These are phyloP conservation scores for Diatrype stigma DNA, from an alignment of 2,329 filamentous ascomycete species.

Conservation along the genomic window DNA sequence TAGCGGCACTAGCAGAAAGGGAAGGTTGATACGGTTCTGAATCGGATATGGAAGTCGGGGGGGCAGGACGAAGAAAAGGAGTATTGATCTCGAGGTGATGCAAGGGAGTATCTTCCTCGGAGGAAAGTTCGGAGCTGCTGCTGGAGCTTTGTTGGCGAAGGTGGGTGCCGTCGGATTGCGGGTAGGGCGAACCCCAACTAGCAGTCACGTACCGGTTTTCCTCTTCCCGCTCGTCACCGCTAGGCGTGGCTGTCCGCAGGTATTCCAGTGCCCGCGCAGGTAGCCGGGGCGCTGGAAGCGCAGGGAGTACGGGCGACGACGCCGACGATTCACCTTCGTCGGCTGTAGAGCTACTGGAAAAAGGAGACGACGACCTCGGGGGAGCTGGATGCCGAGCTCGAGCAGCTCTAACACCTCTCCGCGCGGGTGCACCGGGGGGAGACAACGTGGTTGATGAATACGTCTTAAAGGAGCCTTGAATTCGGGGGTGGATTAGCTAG, in stretches of 20 bases:
- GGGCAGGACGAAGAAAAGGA: constrained; percentile 56
- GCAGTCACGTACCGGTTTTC: constrained; percentile 59
- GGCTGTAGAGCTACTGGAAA: constrained; percentile 60
- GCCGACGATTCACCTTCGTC: constrained; percentile 46
- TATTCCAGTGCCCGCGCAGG: constrained; percentile 52
- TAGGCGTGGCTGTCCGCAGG: constrained; percentile 44
- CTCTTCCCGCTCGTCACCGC: constrained; percentile 23
- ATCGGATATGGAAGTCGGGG: constrained; percentile 36
- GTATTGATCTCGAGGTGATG: constrained; percentile 60
- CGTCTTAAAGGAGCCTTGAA: constrained; percentile 48
- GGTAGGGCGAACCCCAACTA: constrained; percentile 90
- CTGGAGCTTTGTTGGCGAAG: constrained; percentile 49
- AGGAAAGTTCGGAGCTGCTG: constrained; percentile 55
- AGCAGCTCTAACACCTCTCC: constrained; percentile 46
- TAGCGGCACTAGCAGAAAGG: constrained; percentile 47
- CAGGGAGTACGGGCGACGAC: constrained; percentile 54
- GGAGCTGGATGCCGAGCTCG: constrained; percentile 31
- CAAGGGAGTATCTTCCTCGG: constrained; percentile 53
- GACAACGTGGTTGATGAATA: constrained; percentile 47
- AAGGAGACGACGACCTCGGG: constrained; percentile 49
- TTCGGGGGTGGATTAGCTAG: neutral
- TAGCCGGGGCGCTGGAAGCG: constrained; percentile 55
- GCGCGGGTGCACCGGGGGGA: constrained; percentile 59
- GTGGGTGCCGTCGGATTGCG: constrained; percentile 53
- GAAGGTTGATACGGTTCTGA: constrained; percentile 32